Base-by-base conservation (phyloP, 2,329 filamentous ascomycete genomes). In the Bipolaris zeicola region DNA sequence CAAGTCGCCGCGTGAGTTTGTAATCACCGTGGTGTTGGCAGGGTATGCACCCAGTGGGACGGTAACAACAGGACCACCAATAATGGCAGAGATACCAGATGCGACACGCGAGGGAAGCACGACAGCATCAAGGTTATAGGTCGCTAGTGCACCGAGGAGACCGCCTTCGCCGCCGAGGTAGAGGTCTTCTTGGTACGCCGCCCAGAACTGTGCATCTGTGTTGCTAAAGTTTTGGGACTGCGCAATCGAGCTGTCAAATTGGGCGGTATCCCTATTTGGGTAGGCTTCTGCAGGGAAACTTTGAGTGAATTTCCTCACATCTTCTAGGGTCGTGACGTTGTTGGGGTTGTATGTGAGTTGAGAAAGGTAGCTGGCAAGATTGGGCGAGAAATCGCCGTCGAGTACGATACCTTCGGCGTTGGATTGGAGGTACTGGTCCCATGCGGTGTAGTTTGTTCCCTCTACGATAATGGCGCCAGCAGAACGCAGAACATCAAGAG, bases 381-480 rank as follows among this genome's bases (percentile, higher is more conserved):
- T 81, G 36, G 78, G 74, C 16, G 84, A 66, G 68, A 90, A 89
- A 65, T 91, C 88, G 3, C 82, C 82, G 13, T 79, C 75, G 3
- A 87, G 73, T 1, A 89, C 81, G 2, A 78, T 73, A 16, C 62
- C 72, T 51, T 78, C 76, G 39, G 75, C 69, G 43, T 70, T 71
- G 42, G 77, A 80, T 7, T 73, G 70, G 6, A 74, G 64, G 41
- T 77, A 83, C 10, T 77, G 71, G 7, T 77, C 77, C 63, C 78
- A 83, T 1, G 81, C 80, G 0, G 84, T 85, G 67, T 86, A 87
- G 61, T 87, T 84, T 36, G 86, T 77, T 62, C 83, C 80, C 20
- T 86, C 83, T 18, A 89, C 77, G n/a, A 89, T 79, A 0, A 70
- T 82, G 1, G 87, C 86, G 0, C 87, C 87, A 0, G 84, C 85